Conservation (phyloP, 352 stramenopile genomes). For the Pythium rhizo-oryzae region DNA sequence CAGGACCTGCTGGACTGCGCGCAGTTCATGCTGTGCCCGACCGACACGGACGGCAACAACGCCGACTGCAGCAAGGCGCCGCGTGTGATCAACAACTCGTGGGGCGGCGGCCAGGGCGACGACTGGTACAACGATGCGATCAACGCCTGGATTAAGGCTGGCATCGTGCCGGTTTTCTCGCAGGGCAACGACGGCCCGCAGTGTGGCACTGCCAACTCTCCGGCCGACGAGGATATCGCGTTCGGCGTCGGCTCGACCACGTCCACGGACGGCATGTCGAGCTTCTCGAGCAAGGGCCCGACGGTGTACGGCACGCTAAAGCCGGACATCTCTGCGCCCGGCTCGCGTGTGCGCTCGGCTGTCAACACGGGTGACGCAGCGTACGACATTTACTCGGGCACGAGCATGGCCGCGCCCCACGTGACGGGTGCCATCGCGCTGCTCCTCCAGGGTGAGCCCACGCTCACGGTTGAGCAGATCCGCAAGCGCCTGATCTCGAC, state of each 20-base stretch:
- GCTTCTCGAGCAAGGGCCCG: conserved; percentile 16
- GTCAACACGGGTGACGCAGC: conserved; percentile 22
- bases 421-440: conserved; percentile 30
- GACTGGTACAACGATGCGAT: conserved; percentile 22
- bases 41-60: conserved; percentile 18
- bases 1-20: conserved; percentile 30
- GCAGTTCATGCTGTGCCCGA: conserved; percentile 40
- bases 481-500: conserved; percentile 1
- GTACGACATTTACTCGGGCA: conserved; percentile 34
- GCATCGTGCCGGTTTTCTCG: conserved; percentile 35
- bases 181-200: conserved; percentile 28
- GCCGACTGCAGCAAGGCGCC: conserved; percentile 26
- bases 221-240: conserved; percentile 15
- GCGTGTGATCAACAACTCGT: conserved; percentile 33
- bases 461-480: conserved; percentile 14
- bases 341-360: conserved; percentile 25
- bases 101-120: conserved; percentile 26
- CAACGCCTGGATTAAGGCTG: conserved; percentile 29
- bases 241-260: conserved; percentile 9
- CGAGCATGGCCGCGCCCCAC: conserved; percentile 30
- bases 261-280: conserved; percentile 21
- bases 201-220: conserved; percentile 27
- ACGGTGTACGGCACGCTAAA: conserved; percentile 21
- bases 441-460: conserved; percentile 20
- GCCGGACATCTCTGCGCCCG: conserved; percentile 34